phyloP scores from a whole-genome alignment of 352 stramenopile genomes.

The Albugo candida region DNA sequence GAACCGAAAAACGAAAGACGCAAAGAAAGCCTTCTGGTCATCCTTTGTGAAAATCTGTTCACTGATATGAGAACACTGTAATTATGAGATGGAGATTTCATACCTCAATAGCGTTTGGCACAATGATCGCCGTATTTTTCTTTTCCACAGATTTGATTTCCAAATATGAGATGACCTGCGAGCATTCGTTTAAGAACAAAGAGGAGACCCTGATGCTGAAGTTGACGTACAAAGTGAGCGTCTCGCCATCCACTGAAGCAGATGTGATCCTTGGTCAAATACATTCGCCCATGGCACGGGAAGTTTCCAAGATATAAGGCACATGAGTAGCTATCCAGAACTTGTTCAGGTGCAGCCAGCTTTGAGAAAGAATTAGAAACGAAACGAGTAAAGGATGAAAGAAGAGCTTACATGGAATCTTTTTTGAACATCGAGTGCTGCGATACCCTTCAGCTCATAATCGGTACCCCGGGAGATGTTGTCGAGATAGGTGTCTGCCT shows the following conservation, averaged over 20 bases:
- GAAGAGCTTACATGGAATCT: slow-evolving; percentile 42
- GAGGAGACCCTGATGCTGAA: neutral
- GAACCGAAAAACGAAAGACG: slow-evolving; percentile 68
- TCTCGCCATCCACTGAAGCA: slow-evolving; percentile 72
- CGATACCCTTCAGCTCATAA: slow-evolving; percentile 22
- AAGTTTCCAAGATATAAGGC: slow-evolving; percentile 66
- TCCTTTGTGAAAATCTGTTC: slow-evolving; percentile 18
- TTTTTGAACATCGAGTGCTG: slow-evolving; percentile 54
- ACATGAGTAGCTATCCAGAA: slow-evolving; percentile 72
- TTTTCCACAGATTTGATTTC: slow-evolving; percentile 60
- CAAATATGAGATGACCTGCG: slow-evolving; percentile 46
- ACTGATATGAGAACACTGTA: neutral
- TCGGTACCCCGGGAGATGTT: neutral
- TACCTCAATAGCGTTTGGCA: slow-evolving; percentile 74
- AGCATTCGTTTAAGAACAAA: neutral
- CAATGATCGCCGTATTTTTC: slow-evolving; percentile 71
- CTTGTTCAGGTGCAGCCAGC: slow-evolving; percentile 46
- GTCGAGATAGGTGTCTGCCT: too few relatives aligned
- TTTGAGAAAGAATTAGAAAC: slow-evolving; percentile 5
- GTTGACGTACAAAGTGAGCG: slow-evolving; percentile 40
- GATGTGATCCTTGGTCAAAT: slow-evolving; percentile 48
- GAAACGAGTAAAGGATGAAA: slow-evolving; percentile 1
- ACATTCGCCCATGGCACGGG: slow-evolving; percentile 57
- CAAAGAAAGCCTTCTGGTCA: slow-evolving; percentile 49
- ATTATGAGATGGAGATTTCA: neutral